Evolutionary conservation across 164 flowering plant species (phyloP).

Genomic region (Brasenia schreberi): DNA sequence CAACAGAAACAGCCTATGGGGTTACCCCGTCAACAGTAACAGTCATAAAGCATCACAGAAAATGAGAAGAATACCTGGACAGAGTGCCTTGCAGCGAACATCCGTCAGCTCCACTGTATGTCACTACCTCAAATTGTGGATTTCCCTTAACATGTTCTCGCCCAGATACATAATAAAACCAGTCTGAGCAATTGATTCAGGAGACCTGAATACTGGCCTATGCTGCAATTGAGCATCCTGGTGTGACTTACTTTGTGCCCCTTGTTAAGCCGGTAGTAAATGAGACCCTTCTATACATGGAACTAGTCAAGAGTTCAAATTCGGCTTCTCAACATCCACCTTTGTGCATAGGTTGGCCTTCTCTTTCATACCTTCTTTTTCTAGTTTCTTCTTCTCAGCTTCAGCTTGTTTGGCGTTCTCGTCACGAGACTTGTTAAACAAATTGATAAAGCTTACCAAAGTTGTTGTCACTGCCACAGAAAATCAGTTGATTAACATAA

Average conservation of each 20-base stretch:
- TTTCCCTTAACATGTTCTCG: not conserved
- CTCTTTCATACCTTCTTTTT: slow-evolving; percentile 83
- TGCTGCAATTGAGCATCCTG: not conserved
- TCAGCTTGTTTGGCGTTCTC: slow-evolving; percentile 83
- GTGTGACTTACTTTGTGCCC: not conserved
- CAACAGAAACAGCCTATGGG: too few species aligned
- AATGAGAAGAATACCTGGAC: not conserved
- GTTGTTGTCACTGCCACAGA: slow-evolving; percentile 73
- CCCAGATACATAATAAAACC: not conserved
- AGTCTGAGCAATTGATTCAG: not conserved
- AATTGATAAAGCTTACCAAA: slow-evolving; percentile 66
- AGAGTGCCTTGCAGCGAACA: not conserved
- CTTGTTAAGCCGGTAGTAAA: not conserved
- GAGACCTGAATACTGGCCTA: not conserved
- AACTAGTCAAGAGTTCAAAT: slow-evolving; percentile 3
- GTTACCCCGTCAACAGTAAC: too few species aligned
- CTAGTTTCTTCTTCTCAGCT: slow-evolving; percentile 77
- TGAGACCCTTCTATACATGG: not conserved
- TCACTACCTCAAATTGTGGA: not conserved
- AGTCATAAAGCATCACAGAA: too few species aligned
- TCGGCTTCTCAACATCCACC: slow-evolving; percentile 21
- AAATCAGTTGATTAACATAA: not conserved
- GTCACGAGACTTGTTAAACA: slow-evolving; percentile 76
- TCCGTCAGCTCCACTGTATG: not conserved
- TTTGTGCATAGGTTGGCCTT: slow-evolving; percentile 27